A percentile compares a stretch with the other conserved stretches of the same genome.
Evolutionary conservation across 306 rosid species (phyloP).

Genomic region (Malus orientalis): DNA sequence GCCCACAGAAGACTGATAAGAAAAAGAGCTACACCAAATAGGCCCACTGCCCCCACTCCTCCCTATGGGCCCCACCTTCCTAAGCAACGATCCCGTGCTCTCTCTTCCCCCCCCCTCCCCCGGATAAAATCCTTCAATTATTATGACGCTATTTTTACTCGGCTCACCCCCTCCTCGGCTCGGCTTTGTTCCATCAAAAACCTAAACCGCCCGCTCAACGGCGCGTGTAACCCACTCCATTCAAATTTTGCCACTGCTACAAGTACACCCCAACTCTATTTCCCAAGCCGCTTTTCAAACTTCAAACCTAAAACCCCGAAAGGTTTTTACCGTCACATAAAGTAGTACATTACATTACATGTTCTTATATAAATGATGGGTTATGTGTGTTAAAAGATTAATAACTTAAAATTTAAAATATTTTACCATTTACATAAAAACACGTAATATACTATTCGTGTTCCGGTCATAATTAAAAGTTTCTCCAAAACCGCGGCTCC

Average conservation of each 20-base stretch:
- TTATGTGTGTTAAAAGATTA: no score
- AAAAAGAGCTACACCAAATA: neutral
- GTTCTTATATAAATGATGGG: fast-evolving
- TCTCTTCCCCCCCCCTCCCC: no score
- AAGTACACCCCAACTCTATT: neutral
- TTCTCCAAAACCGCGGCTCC: conserved; percentile 3
- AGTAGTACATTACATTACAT: no score
- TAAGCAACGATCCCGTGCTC: neutral
- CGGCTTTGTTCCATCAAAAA: neutral
- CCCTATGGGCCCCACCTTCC: neutral
- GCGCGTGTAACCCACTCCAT: conserved; percentile 31
- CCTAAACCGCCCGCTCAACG: conserved; percentile 41
- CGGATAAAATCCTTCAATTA: conserved; percentile 3
- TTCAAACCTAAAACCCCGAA: neutral
- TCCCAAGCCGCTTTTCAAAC: conserved; percentile 3
- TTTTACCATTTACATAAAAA: no score
- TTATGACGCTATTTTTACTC: neutral
- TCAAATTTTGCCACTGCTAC: conserved; percentile 17
- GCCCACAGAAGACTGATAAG: neutral
- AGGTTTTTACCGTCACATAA: no score
- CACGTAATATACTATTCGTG: fast-evolving
- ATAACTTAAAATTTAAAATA: no score
- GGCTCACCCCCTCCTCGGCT: conserved; percentile 30
- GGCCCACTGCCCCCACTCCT: no score
- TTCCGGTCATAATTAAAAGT: fast-evolving